Evolutionary conservation across 192 early-diverging fungal species (phyloP).

Genomic region (Piromyces finnis): DNA sequence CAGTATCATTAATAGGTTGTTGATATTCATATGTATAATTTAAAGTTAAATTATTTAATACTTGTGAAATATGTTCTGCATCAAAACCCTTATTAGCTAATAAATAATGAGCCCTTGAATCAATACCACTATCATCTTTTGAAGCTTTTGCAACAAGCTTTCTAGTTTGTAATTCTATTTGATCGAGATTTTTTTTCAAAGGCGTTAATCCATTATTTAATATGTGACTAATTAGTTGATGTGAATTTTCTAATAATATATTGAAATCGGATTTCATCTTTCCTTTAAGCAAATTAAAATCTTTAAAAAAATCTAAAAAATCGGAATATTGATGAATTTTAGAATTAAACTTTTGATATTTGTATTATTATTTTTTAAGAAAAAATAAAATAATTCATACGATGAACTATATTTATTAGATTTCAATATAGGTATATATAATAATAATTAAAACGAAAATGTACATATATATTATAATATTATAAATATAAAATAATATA

Average conservation of each 20-base stretch:
- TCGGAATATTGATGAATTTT: too few species aligned
- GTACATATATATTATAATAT: too few species aligned
- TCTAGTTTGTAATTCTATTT: constrained; percentile 72
- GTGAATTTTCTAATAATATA: not conserved
- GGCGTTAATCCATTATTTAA: constrained; percentile 10
- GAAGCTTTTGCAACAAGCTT: constrained; percentile 35
- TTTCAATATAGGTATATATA: too few species aligned
- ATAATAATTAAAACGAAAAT: too few species aligned
- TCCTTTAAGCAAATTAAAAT: too few species aligned
- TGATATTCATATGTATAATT: constrained; percentile 53
- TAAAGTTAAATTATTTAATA: constrained; percentile 43
- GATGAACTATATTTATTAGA: too few species aligned
- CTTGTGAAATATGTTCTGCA: constrained; percentile 42
- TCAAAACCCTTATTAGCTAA: constrained; percentile 65
- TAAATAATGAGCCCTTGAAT: constrained; percentile 32
- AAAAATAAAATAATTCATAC: too few species aligned
- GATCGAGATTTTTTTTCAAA: constrained; percentile 68
- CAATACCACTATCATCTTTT: constrained; percentile 10
- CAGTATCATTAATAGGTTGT: constrained; percentile 58
- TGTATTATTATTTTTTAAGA: too few species aligned
- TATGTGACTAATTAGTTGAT: not conserved
- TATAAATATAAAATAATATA: too few species aligned
- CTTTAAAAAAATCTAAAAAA: too few species aligned
- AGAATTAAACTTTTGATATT: too few species aligned
- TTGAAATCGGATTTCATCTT: not conserved